Evolutionary conservation across 2,329 filamentous ascomycete genomes (phyloP).

Genomic region (Madurella mycetomatis): DNA sequence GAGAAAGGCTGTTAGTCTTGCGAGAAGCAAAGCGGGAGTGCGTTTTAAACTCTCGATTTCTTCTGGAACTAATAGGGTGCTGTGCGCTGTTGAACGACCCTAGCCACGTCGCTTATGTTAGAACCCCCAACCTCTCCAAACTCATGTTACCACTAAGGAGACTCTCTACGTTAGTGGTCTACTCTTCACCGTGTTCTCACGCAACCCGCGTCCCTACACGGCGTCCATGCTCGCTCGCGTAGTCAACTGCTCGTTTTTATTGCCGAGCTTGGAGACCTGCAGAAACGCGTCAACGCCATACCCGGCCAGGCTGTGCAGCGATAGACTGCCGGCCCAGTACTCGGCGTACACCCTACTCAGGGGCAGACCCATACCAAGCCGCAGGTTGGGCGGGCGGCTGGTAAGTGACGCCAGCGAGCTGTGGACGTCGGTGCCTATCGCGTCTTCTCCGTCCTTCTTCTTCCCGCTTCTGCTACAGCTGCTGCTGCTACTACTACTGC

Average conservation of each 20-base stretch:
- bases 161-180: neutral
- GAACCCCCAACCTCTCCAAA: neutral
- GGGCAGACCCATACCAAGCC: constrained; percentile 87
- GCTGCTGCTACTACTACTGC: constrained; percentile 6
- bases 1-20: constrained; percentile 33
- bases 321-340: constrained; percentile 92
- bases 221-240: constrained; percentile 74
- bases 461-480: constrained; percentile 22
- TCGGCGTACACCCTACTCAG: constrained; percentile 94
- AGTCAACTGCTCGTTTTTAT: constrained; percentile 93
- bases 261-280: constrained; percentile 92
- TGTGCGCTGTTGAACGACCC: too few species aligned
- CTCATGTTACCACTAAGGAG: neutral
- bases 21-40: neutral
- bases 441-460: neutral
- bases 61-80: too few species aligned
- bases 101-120: neutral
- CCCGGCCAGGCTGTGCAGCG: constrained; percentile 88
- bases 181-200: too few species aligned
- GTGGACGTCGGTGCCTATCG: constrained; percentile 2
- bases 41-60: too few species aligned
- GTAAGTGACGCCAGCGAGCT: constrained; percentile 76
- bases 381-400: constrained; percentile 76
- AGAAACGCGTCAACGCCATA: constrained; percentile 95
- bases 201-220: constrained; percentile 44